Evolutionary conservation across 2,329 filamentous ascomycete species (phyloP).

Genomic region (Aspergillus versicolor): DNA sequence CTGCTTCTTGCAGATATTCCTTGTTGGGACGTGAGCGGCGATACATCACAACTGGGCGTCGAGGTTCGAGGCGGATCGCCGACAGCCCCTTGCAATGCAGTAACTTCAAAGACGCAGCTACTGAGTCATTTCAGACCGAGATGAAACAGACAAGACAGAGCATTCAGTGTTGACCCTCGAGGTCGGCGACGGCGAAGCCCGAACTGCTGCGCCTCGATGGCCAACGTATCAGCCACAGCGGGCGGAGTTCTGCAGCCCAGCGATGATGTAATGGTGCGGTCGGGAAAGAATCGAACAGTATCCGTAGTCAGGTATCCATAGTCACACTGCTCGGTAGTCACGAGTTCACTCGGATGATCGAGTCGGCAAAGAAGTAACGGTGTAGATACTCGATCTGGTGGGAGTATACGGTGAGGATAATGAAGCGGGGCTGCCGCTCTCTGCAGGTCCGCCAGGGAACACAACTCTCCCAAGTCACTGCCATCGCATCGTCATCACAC

Average conservation of each 20-base stretch:
- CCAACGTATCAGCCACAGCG: constrained; percentile 12
- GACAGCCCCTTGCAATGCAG: not conserved
- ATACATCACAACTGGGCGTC: constrained; percentile 3
- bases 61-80: not conserved
- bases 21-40: not conserved
- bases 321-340: too few relatives aligned
- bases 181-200: not conserved
- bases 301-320: too few relatives aligned
- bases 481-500: too few relatives aligned
- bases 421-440: not conserved
- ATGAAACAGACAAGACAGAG: too few relatives aligned
- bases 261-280: constrained; percentile 9
- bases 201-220: constrained; percentile 12
- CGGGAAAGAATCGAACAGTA: not conserved
- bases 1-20: not conserved
- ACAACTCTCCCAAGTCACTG: not conserved
- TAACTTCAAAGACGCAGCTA: too few relatives aligned
- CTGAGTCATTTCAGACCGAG: too few relatives aligned
- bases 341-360: too few relatives aligned
- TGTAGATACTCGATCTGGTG: too few relatives aligned
- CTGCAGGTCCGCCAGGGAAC: not conserved
- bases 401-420: not conserved
- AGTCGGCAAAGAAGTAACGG: too few relatives aligned
- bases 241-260: constrained; percentile 15
- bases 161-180: too few relatives aligned